Evolutionary conservation across 768 basidiomycete species (phyloP), one percentile per base, ranked within the genome.

Genomic region (Saitozyma sp.): DNA sequence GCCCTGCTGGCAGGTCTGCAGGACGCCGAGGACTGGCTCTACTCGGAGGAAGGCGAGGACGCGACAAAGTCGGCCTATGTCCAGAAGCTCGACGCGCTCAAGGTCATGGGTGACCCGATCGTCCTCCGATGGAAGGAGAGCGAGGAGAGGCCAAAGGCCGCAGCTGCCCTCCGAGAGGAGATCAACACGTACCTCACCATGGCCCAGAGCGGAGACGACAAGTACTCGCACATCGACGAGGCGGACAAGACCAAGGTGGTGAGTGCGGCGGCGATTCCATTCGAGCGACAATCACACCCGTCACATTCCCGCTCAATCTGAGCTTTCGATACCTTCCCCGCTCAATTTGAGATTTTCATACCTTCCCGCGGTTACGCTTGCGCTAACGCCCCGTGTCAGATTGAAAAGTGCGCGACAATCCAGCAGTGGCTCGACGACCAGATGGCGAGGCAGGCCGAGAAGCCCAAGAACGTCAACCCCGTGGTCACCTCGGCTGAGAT

Each of bases 401-500:
- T 97, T 70, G 96, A 99, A 82, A 90, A 89, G 80, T 88, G 88
- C 60, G 96, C 90, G 56, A 92, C 87, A 9, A 83, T 89, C 45
- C 89, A 92, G 81, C 90, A 96, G 82, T 98, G 95, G 96, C 85
- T 99, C 60, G 91, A 96, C 74, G 94, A 99, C 83, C 86, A 90
- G 84, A 86, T 86, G 62, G 88, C 86, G 63, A 83, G 88, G 70
- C 96, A 98, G 84, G 84, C 85, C 8, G 95, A 98, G 84, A 83
- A 88, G 59, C 82, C 89, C 78, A 95, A 96, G 87, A 89, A 90
- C 77, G 86, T 88, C 59, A 88, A 94, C 77, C 89, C 92, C 29
- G 85, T 91, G 63, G 80, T 98, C 79, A 92, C 84, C 62, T 84
- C 83, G 54, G 87, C 83, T 62, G 92, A 98, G 79, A 89, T 96